Conservation (phyloP, 2,329 filamentous ascomycete genomes). For the Cephalotrichum gorgonifer region DNA sequence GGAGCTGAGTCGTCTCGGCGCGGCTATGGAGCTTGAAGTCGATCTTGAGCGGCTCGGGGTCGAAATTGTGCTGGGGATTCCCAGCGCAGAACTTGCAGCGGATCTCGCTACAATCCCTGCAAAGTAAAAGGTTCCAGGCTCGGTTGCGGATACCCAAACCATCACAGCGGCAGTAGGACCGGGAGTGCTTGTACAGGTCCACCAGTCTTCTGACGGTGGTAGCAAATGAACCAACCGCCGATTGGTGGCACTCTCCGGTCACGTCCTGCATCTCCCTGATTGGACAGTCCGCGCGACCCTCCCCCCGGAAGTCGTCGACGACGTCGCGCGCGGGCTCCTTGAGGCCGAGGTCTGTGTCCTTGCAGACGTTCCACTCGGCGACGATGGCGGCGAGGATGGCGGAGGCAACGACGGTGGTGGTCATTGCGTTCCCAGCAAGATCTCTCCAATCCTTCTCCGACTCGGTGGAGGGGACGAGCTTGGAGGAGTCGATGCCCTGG, state of each 20-base stretch:
- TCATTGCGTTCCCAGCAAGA: conserved; percentile 74
- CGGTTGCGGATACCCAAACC: conserved; percentile 18
- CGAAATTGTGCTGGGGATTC: conserved; percentile 25
- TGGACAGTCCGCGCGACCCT: not conserved
- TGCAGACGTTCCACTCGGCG: conserved; percentile 6
- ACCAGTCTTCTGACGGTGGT: not conserved
- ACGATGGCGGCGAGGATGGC: conserved; percentile 51
- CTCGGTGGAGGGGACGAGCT: conserved; percentile 54
- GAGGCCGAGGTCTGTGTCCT: not conserved
- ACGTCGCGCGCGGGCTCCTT: conserved; percentile 2
- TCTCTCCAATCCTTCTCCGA: conserved; percentile 52
- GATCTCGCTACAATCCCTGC: conserved; percentile 21
- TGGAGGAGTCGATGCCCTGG: conserved; percentile 58
- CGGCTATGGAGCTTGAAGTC: not conserved
- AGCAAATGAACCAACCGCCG: not conserved
- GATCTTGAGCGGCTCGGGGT: not conserved
- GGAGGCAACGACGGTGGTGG: conserved; percentile 57
- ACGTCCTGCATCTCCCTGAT: not conserved
- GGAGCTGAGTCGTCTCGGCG: not conserved
- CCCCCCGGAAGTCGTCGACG: not conserved
- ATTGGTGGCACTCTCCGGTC: not conserved
- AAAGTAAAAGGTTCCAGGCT: conserved; percentile 13
- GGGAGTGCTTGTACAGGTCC: conserved; percentile 9
- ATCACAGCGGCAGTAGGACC: conserved; percentile 25
- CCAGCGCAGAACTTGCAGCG: conserved; percentile 26